These are phyloP conservation scores for Canavalia gladiata DNA, from an alignment of 306 rosid genomes.

Conservation along the genomic window DNA sequence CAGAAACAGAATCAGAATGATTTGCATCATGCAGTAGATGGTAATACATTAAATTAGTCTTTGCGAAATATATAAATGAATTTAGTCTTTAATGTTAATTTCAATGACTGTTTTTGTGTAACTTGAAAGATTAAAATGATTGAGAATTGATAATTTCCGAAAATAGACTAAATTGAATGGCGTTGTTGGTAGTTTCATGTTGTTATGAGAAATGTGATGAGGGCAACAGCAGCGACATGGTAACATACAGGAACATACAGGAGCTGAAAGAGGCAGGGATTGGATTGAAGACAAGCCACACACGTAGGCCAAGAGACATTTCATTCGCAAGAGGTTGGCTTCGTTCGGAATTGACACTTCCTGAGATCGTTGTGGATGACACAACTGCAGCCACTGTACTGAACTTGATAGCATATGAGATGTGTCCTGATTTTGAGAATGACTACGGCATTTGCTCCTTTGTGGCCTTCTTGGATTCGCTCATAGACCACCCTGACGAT, in stretches of 20 bases:
- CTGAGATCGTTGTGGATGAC: conserved; percentile 29
- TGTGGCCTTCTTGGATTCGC: conserved; percentile 46
- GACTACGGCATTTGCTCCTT: conserved; percentile 48
- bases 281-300: not conserved
- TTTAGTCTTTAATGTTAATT: too few species aligned
- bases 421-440: conserved; percentile 54
- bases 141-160: too few species aligned
- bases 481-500: conserved; percentile 53
- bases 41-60: too few species aligned
- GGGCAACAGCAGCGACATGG: not conserved
- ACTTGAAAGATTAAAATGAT: too few species aligned
- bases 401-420: conserved; percentile 29
- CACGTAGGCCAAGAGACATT: not conserved
- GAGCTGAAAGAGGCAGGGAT: conserved; percentile 47
- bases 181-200: too few species aligned
- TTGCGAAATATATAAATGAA: too few species aligned
- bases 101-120: too few species aligned
- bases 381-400: conserved; percentile 13
- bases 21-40: too few species aligned
- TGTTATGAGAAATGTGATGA: too few species aligned
- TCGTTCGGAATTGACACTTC: not conserved
- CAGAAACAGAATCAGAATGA: not conserved
- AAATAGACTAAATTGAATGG: too few species aligned
- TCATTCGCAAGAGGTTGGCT: not conserved
- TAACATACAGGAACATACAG: conserved; percentile 37